Evolutionary conservation across 2,329 filamentous ascomycete species (phyloP), one percentile per base, ranked within the genome.

Genomic region (Ceratocystis alfenasii): DNA sequence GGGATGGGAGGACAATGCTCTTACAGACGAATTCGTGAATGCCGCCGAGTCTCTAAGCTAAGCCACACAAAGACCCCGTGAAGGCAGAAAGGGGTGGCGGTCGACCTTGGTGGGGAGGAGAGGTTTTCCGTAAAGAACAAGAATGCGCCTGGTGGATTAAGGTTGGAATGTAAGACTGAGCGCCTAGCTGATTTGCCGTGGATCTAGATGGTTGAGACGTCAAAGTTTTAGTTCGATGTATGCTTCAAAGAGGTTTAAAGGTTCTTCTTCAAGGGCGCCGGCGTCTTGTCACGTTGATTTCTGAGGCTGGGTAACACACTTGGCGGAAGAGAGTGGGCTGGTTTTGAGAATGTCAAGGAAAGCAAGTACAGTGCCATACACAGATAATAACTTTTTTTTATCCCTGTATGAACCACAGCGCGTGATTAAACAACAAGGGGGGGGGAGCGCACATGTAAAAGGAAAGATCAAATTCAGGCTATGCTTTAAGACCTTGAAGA

Each of bases 131-230:
- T n/a, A 6, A 59, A 20, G 55, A 28, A 25, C 17, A 59, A 59
- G 55, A 59, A 59, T 59, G 55, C 25, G 28, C 15, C 55, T n/a
- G 17, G 22, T 10, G 17, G 30, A 59, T 59, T 20, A 59, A 59
- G 25, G 25, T 59, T 59, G 55, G 55, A 59, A 59, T 59, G 55
- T 28, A 59, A 59, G 55, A 59, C 12, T 8, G 55, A 15, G 28
- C 17, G 55, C 28, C 36, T 7, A 59, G 8, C 28, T 59, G 25
- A 20, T n/a, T 59, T 59, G 28, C 28, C 55, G 55, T 30, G 8
- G 5, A 30, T 36, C 17, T 36, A 33, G 33, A 36, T n/a, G 33
- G n/a, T 33, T 8, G 6, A 10, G 28, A 59, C 25, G 55, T 33
- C 25, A 12, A 28, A 5, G n/a, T n/a, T 59, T 41, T 59, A 30